Percentiles rank a stretch among this genome's conserved stretches.
phyloP scores from a whole-genome alignment of 2,329 filamentous ascomycete genomes.

The Trichoderma sp. region DNA sequence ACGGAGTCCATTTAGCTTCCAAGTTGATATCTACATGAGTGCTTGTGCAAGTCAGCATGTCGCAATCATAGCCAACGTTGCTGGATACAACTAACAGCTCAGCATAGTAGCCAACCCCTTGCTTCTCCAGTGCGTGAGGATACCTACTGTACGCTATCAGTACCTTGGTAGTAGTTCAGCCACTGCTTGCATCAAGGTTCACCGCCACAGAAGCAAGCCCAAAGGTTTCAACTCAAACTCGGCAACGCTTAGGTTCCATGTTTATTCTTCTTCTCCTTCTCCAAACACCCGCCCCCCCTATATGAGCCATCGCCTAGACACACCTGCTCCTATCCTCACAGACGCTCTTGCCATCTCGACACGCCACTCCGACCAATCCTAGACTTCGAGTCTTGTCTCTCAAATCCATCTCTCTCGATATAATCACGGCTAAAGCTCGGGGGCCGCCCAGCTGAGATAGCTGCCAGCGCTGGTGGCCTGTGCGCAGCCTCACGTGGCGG shows the following conservation, averaged over 20 bases:
- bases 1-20: background rate
- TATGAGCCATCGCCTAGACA: background rate
- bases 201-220: background rate
- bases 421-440: constrained; percentile 15
- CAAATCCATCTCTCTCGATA: background rate
- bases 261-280: background rate
- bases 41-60: background rate
- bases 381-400: background rate
- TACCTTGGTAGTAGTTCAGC: background rate
- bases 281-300: background rate
- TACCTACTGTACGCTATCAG: too few species aligned
- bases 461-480: constrained; percentile 21
- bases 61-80: background rate
- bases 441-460: background rate
- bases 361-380: background rate
- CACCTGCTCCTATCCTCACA: background rate
- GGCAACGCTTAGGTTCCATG: background rate
- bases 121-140: too few species aligned
- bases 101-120: background rate
- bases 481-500: constrained; percentile 27
- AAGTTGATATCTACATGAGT: background rate
- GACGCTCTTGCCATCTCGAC: background rate
- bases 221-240: background rate
- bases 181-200: background rate
- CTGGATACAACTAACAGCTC: background rate